Percentiles rank a stretch among this genome's conserved stretches.
These are phyloP conservation scores for Starmerella geochares DNA, from an alignment of 805 yeast genomes.

Conservation along the genomic window DNA sequence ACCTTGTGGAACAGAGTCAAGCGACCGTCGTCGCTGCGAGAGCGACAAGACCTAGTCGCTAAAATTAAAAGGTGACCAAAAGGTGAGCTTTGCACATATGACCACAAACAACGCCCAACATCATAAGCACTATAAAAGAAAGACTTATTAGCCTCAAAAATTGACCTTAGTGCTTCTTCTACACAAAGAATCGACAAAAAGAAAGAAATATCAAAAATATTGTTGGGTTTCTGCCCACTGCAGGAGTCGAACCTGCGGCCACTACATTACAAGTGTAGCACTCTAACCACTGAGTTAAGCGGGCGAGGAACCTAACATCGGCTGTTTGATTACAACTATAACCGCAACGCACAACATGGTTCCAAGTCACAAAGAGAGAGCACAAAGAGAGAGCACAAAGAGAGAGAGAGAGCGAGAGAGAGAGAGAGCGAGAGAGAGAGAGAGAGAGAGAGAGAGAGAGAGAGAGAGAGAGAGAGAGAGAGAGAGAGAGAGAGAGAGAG, in stretches of 20 bases:
- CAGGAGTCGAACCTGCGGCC: constrained; percentile 27
- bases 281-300: constrained; percentile 26
- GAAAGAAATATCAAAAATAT: background rate
- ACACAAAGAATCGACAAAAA: background rate
- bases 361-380: too few relatives aligned
- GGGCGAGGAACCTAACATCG: constrained; percentile 13
- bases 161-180: too few relatives aligned
- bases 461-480: too few relatives aligned
- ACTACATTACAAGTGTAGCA: constrained; percentile 25
- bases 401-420: too few relatives aligned
- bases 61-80: background rate
- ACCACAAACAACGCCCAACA: too few relatives aligned
- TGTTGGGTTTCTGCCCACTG: constrained; percentile 21
- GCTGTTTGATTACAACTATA: background rate
- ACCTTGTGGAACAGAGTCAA: constrained; percentile 74
- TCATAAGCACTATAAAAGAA: too few relatives aligned
- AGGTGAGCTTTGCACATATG: too few relatives aligned
- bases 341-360: background rate
- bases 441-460: too few relatives aligned
- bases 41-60: constrained; percentile 7
- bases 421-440: too few relatives aligned
- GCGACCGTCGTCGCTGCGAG: constrained; percentile 33
- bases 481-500: too few relatives aligned
- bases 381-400: too few relatives aligned
- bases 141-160: too few relatives aligned